Evolutionary conservation across 441 rosid genomes (phyloP).

Genomic region (Oxalis stricta): DNA sequence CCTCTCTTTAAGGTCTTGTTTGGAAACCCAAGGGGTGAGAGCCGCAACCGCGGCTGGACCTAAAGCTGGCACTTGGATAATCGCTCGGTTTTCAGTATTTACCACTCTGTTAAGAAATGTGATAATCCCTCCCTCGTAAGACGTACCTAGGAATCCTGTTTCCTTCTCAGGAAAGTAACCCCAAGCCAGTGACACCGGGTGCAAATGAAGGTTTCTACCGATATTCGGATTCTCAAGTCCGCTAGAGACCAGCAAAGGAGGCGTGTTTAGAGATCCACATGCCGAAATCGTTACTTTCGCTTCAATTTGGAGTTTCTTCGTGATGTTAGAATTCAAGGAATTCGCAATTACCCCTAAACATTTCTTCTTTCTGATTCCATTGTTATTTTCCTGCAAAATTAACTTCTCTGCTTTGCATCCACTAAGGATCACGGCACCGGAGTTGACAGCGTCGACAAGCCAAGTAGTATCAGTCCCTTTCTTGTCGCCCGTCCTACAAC

Average conservation of each 20-base stretch:
- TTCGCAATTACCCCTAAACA: slow-evolving; percentile 51
- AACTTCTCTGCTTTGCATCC: slow-evolving; percentile 61
- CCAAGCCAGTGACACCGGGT: slow-evolving; percentile 56
- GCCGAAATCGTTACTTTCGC: slow-evolving; percentile 58
- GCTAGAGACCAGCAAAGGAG: slow-evolving; percentile 53
- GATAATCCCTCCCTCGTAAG: slow-evolving; percentile 59
- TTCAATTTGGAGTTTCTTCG: slow-evolving; percentile 38
- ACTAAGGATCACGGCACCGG: slow-evolving; percentile 51
- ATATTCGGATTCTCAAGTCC: slow-evolving; percentile 52
- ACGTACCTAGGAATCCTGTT: slow-evolving; percentile 28
- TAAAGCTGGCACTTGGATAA: slow-evolving; percentile 35
- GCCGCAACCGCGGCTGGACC: slow-evolving; percentile 51
- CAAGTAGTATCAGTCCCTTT: slow-evolving; percentile 60
- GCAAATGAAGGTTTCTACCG: slow-evolving; percentile 57
- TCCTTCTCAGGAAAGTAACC: slow-evolving; percentile 54
- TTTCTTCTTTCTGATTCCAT: slow-evolving; percentile 19
- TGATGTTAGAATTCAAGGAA: slow-evolving; percentile 16
- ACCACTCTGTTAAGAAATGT: slow-evolving; percentile 38
- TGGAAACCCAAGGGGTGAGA: slow-evolving; percentile 53
- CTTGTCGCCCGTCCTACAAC: slow-evolving; percentile 56
- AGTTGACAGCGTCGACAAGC: slow-evolving; percentile 55
- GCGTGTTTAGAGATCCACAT: slow-evolving; percentile 58
- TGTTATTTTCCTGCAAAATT: slow-evolving; percentile 15
- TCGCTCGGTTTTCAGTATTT: slow-evolving; percentile 24
- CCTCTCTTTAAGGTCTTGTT: slow-evolving; percentile 36